These are phyloP conservation scores for Aechmea fasciata DNA, from an alignment of 176 grass and related monocot genomes.

Conservation along the genomic window DNA sequence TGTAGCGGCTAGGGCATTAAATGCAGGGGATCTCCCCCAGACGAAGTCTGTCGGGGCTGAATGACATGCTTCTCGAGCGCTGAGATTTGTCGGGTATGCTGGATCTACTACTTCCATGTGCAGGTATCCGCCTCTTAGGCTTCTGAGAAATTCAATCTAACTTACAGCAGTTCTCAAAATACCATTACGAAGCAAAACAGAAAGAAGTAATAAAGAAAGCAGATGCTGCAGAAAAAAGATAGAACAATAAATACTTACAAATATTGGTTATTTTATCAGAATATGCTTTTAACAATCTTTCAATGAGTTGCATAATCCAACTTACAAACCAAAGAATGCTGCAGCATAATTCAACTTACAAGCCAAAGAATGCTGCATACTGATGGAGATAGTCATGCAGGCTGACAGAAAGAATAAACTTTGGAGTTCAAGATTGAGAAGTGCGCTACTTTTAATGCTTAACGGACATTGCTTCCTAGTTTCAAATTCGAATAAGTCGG, in stretches of 20 bases:
- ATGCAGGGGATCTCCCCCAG: conserved; percentile 18
- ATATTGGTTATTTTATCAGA: no score
- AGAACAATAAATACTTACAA: no score
- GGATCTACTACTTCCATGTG: conserved; percentile 1
- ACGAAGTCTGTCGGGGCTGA: conserved; percentile 11
- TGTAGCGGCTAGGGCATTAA: conserved; percentile 8
- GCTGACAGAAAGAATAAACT: no score
- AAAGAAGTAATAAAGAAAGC: neutral
- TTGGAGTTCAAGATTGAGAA: no score
- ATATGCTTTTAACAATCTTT: neutral
- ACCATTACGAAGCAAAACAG: neutral
- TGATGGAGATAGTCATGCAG: no score
- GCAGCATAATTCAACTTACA: no score
- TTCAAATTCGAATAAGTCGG: no score
- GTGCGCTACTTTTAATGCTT: no score
- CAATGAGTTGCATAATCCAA: neutral
- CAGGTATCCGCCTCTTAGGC: neutral
- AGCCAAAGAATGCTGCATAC: no score
- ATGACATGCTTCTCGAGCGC: conserved; percentile 18
- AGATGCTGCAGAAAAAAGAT: neutral
- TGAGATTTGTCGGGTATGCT: conserved; percentile 9
- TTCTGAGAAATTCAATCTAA: conserved; percentile 1
- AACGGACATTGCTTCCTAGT: no score
- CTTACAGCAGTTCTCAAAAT: neutral
- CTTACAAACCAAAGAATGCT: neutral